Conservation (phyloP, 2,329 filamentous ascomycete species). For the Mollisia scopiformis region DNA sequence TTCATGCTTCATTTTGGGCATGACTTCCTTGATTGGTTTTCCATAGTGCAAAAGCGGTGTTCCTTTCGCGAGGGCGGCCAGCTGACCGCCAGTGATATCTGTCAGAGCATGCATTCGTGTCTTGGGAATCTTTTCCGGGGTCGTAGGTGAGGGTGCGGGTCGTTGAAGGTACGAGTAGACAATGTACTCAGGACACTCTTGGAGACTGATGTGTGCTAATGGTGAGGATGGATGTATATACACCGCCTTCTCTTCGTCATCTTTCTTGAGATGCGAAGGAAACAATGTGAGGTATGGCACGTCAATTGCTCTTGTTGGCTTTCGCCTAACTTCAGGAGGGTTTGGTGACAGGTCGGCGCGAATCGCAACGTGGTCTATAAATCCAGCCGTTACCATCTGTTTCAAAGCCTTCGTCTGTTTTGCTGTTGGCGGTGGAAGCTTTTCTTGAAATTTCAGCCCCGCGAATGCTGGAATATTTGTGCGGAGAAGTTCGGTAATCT, state of each 20-base stretch:
- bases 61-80: conserved; percentile 78
- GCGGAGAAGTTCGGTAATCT: conserved; percentile 81
- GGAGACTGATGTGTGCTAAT: conserved; percentile 68
- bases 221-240: conserved; percentile 88
- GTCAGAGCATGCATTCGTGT: conserved; percentile 90
- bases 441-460: conserved; percentile 58
- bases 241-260: conserved; percentile 65
- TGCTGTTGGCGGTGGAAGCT: conserved; percentile 60
- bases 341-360: conserved; percentile 82
- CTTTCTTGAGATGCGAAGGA: conserved; percentile 57
- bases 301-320: conserved; percentile 84
- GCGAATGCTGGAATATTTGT: conserved; percentile 71
- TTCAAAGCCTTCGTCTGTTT: conserved; percentile 80
- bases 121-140: conserved; percentile 61
- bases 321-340: conserved; percentile 67
- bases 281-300: conserved; percentile 89
- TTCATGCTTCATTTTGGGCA: conserved; percentile 48
- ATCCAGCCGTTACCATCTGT: conserved; percentile 89
- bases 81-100: conserved; percentile 73
- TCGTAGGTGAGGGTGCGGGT: conserved; percentile 52
- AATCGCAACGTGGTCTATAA: conserved; percentile 93
- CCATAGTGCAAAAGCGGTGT: conserved; percentile 84
- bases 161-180: conserved; percentile 87
- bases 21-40: conserved; percentile 87
- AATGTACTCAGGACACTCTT: conserved; percentile 84